These are phyloP conservation scores for Eutypella sp. DNA, from an alignment of 2,329 filamentous ascomycete genomes.

Conservation along the genomic window DNA sequence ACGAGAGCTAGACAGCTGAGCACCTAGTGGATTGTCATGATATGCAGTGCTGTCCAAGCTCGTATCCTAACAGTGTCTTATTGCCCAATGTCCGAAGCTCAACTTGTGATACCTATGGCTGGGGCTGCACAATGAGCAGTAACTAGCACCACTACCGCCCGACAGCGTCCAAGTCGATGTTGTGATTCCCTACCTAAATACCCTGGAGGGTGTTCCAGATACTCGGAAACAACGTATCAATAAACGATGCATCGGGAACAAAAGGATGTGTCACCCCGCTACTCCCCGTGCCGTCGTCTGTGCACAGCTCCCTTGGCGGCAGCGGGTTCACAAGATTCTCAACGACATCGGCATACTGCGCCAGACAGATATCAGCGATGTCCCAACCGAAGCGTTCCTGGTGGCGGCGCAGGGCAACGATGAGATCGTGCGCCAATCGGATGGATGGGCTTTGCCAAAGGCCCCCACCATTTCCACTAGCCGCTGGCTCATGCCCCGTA, in stretches of 20 bases:
- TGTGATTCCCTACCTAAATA: too few species aligned
- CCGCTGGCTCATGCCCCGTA: too few species aligned
- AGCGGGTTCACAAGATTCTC: constrained; percentile 33
- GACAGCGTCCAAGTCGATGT: too few species aligned
- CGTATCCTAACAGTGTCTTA: too few species aligned
- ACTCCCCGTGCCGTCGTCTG: too few species aligned
- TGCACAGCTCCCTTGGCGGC: background rate
- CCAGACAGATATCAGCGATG: constrained; percentile 42
- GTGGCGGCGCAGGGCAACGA: constrained; percentile 33
- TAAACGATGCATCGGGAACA: constrained; percentile 2
- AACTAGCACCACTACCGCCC: too few species aligned
- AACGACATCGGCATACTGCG: constrained; percentile 40
- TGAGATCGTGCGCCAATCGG: constrained; percentile 35
- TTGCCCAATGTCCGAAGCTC: too few species aligned
- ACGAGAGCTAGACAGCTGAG: background rate
- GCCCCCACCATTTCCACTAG: too few species aligned
- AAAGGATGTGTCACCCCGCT: background rate
- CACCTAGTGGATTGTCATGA: background rate
- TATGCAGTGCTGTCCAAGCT: too few species aligned
- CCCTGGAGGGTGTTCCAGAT: constrained; percentile 8
- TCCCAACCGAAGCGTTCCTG: constrained; percentile 40
- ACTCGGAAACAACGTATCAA: constrained; percentile 7
- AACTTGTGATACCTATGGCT: too few species aligned
- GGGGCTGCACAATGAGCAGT: too few species aligned
- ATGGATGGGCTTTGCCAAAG: constrained; percentile 34